Percentiles rank a stretch among this genome's conserved stretches.
phyloP scores from a whole-genome alignment of 345 rosid species.

The Gossypioides kirkii region DNA sequence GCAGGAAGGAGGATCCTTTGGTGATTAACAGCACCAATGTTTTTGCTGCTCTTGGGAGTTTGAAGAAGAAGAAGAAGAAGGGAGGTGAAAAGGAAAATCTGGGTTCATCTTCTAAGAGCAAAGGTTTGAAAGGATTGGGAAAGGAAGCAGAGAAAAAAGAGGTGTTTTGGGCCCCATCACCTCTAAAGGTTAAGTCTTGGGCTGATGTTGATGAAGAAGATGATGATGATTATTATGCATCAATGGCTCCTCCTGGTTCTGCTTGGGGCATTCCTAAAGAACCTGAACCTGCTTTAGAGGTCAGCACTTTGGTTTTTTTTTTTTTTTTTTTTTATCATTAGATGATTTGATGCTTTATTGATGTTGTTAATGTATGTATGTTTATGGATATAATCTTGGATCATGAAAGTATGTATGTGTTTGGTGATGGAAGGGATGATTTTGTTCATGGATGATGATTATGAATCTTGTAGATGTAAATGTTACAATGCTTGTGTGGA shows the following conservation, averaged over 20 bases:
- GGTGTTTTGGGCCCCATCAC: conserved; percentile 43
- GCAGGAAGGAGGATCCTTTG: conserved; percentile 33
- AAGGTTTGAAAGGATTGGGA: conserved; percentile 13
- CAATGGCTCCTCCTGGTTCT: conserved; percentile 25
- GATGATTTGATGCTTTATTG: not conserved
- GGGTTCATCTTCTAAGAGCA: conserved; percentile 20
- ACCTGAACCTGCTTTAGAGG: conserved; percentile 25
- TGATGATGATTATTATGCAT: conserved; percentile 40
- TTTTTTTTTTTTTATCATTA: not conserved
- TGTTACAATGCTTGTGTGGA: no score
- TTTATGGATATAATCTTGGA: not conserved
- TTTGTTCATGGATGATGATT: conserved; percentile 5
- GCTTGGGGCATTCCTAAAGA: conserved; percentile 29
- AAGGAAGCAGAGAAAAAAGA: conserved; percentile 26
- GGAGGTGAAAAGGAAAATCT: conserved; percentile 23
- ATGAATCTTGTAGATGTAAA: not conserved
- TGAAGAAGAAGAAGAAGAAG: conserved; percentile 59
- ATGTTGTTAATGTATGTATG: not conserved
- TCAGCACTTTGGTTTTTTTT: not conserved
- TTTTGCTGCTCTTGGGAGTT: conserved; percentile 43
- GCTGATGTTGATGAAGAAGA: conserved; percentile 50
- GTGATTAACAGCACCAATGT: conserved; percentile 44
- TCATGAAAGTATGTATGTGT: not conserved
- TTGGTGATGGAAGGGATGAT: not conserved
- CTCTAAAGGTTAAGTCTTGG: conserved; percentile 38